phyloP scores from a whole-genome alignment of 2,329 filamentous ascomycete genomes.

The Lasiodiplodia citricola region DNA sequence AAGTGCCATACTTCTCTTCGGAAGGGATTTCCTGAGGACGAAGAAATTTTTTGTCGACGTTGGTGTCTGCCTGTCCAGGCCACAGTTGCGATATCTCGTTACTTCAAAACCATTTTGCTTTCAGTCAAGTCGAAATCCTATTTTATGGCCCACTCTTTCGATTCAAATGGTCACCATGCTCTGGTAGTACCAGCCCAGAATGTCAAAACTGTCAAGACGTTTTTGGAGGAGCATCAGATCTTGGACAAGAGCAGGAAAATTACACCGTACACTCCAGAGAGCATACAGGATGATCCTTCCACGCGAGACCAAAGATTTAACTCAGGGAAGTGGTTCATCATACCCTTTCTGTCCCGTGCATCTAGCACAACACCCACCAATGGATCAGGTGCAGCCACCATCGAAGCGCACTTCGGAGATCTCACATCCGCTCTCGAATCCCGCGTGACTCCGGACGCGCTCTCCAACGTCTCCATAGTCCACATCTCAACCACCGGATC shows the following conservation, averaged over 20 bases:
- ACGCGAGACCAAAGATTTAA: background rate
- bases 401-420: background rate
- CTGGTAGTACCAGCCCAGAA: conserved; percentile 39
- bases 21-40: too few relatives aligned
- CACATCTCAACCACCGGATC: background rate
- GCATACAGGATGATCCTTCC: too few relatives aligned
- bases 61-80: background rate
- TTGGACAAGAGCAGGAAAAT: conserved; percentile 41
- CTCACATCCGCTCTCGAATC: background rate
- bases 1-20: background rate
- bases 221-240: conserved; percentile 39
- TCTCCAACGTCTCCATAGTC: background rate
- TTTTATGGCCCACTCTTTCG: background rate
- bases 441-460: background rate
- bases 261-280: conserved; percentile 3
- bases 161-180: background rate
- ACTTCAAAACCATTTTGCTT: background rate
- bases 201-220: conserved; percentile 47
- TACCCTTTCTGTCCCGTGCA: conserved; percentile 4
- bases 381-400: background rate
- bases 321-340: background rate
- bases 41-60: background rate
- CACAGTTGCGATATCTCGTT: background rate
- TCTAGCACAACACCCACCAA: background rate
- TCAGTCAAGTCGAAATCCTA: background rate